Conservation (phyloP, 768 basidiomycete species). For the Daedalea quercina region DNA sequence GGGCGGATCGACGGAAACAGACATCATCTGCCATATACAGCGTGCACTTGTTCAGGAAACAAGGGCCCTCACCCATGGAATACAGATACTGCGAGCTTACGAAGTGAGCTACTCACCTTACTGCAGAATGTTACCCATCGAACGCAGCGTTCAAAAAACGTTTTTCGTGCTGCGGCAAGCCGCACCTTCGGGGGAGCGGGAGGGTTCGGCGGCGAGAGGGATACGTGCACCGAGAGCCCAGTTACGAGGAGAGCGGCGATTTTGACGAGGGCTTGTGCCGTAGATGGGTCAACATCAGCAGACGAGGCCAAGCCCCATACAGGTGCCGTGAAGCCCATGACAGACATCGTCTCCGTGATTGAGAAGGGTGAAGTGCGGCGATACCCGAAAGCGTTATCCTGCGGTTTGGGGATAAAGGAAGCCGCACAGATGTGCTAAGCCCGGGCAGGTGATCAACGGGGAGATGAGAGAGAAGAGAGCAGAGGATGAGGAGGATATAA, state of each 20-base stretch:
- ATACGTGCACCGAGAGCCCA: constrained; percentile 15
- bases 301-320: neutral
- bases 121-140: constrained; percentile 20
- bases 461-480: neutral
- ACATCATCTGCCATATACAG: too few species aligned
- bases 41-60: too few species aligned
- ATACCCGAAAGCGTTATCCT: neutral
- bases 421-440: neutral
- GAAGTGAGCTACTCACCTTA: constrained; percentile 11
- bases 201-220: constrained; percentile 20
- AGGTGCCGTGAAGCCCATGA: neutral
- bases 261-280: constrained; percentile 8
- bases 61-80: too few species aligned
- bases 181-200: constrained; percentile 15
- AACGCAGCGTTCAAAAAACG: constrained; percentile 19
- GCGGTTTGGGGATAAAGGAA: neutral
- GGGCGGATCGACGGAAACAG: too few species aligned
- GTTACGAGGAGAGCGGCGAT: constrained; percentile 15
- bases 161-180: constrained; percentile 11
- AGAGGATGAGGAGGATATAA: neutral
- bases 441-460: neutral
- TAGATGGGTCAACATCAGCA: neutral
- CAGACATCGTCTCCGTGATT: neutral
- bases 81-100: too few species aligned
- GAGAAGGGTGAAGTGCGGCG: neutral